Percentiles rank a stretch among this genome's conserved stretches.
phyloP scores from a whole-genome alignment of 192 early-diverging fungal species.

The Umbelopsis isabellina region DNA sequence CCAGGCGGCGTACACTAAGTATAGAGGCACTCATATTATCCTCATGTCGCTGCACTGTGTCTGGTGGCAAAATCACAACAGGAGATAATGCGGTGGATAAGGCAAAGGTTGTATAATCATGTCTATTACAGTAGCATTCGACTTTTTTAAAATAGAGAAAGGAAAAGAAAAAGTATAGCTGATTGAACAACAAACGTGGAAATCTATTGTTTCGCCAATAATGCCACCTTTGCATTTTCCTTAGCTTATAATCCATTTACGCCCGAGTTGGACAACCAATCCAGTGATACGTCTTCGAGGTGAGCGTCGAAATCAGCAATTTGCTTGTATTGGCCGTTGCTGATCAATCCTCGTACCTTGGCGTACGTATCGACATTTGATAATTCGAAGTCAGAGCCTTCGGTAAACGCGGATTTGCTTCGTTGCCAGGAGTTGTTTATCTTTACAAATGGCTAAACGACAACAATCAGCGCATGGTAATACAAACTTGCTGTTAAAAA shows the following conservation, averaged over 20 bases:
- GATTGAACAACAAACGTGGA: too few relatives aligned
- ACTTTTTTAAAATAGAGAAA: too few relatives aligned
- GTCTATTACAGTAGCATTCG: too few relatives aligned
- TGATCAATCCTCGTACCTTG: constrained; percentile 45
- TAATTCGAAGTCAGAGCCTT: constrained; percentile 30
- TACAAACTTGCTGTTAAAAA: neutral
- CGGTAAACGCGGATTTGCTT: constrained; percentile 44
- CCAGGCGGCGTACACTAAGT: too few relatives aligned
- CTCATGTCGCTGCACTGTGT: too few relatives aligned
- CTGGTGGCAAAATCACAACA: too few relatives aligned
- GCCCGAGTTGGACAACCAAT: constrained; percentile 56
- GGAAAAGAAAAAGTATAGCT: too few relatives aligned
- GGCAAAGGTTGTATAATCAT: too few relatives aligned
- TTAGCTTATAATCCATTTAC: constrained; percentile 11
- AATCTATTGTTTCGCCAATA: too few relatives aligned
- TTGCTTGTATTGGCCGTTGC: constrained; percentile 42
- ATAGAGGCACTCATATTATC: too few relatives aligned
- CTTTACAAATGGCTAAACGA: constrained; percentile 51
- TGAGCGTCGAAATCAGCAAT: constrained; percentile 73
- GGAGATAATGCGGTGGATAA: too few relatives aligned
- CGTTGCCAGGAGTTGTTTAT: constrained; percentile 57
- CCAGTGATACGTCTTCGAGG: constrained; percentile 61
- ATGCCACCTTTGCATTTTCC: too few relatives aligned
- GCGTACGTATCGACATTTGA: constrained; percentile 37
- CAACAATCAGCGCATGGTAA: neutral